Evolutionary conservation across 495 filamentous ascomycete species (phyloP), one percentile per base, ranked within the genome.

Genomic region (Mycothermus thermophilus): DNA sequence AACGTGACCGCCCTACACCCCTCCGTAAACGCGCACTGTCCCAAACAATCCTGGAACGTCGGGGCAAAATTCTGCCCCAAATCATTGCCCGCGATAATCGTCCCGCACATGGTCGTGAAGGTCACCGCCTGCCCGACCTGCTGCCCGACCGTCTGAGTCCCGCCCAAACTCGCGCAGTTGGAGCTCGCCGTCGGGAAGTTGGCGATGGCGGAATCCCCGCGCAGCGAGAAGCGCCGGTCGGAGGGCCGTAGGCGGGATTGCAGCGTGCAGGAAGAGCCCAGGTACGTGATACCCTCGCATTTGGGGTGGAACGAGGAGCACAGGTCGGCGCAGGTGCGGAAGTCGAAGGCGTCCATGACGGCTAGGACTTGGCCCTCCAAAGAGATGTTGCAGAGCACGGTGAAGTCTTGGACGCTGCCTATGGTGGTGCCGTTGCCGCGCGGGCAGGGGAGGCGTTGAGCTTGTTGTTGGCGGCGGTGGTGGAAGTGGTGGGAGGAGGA

Each of bases 41-140:
- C 44, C 42, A 60, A 36, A 43, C 57, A 60, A 25, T 53, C 50
- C 29, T 60, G 51, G 23, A 58, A 43, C 0, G 46, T 60, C 17
- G 47, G 40, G 3, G 52, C 48, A 13, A 51, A 56, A 41, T 48
- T 50, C 40, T 60, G 57, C 28, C 28, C 22, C 9, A 60, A 32
- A 30, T 60, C 57, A 17, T 34, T 44, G 5, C 52, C 54, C 17
- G 43, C 47, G 23, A 57, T 43, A 27, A 56, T 44, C 27, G 32
- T 43, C 14, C 50, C 50, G 39, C 57, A 60, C 29, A 44, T 36
- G 20, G 46, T 32, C 17, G 28, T 36, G 35, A 54, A 60, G 27
- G 18, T 50, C 4, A 35, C 44, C 11, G 40, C 46, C 18, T 35
- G 34, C n/a, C n/a, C n/a, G n/a, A n/a, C n/a, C n/a, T n/a, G n/a